These are phyloP conservation scores for Otatea glauca DNA, from an alignment of 176 grass and related monocot genomes.

Conservation along the genomic window DNA sequence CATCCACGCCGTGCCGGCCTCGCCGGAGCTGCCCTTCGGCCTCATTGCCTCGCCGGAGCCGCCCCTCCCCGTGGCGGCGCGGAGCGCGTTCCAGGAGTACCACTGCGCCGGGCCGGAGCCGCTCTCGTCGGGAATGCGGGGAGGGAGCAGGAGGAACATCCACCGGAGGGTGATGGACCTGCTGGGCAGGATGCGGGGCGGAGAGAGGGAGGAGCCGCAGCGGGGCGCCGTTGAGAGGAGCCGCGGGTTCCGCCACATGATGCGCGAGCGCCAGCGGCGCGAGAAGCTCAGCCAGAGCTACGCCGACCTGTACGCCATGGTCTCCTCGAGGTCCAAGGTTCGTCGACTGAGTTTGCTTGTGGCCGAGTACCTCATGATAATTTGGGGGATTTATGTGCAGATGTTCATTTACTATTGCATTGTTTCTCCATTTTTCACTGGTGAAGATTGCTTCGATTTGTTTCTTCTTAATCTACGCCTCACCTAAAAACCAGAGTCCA, in stretches of 20 bases:
- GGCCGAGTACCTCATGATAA: no score
- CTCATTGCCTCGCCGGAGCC: constrained; percentile 34
- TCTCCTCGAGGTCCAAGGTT: constrained; percentile 80
- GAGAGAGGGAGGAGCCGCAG: background rate
- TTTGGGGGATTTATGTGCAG: no score
- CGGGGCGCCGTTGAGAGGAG: constrained; percentile 52
- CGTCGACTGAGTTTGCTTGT: background rate
- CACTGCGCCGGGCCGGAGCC: background rate
- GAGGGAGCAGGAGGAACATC: constrained; percentile 17
- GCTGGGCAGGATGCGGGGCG: constrained; percentile 40
- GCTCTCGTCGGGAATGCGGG: background rate
- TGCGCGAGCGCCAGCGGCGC: constrained; percentile 89
- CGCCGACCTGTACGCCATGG: constrained; percentile 69
- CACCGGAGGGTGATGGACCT: constrained; percentile 46
- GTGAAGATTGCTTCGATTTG: no score
- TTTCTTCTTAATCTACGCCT: no score
- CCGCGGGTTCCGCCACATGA: constrained; percentile 95
- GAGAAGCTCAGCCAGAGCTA: constrained; percentile 99
- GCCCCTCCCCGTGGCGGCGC: background rate
- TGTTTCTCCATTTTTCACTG: no score
- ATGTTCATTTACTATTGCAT: no score
- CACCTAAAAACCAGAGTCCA: no score
- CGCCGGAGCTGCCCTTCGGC: constrained; percentile 61
- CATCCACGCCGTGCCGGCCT: constrained; percentile 45
- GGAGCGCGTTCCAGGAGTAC: constrained; percentile 57